Base-by-base conservation (phyloP, 805 yeast species). In the Jamesozyma lodderae region DNA sequence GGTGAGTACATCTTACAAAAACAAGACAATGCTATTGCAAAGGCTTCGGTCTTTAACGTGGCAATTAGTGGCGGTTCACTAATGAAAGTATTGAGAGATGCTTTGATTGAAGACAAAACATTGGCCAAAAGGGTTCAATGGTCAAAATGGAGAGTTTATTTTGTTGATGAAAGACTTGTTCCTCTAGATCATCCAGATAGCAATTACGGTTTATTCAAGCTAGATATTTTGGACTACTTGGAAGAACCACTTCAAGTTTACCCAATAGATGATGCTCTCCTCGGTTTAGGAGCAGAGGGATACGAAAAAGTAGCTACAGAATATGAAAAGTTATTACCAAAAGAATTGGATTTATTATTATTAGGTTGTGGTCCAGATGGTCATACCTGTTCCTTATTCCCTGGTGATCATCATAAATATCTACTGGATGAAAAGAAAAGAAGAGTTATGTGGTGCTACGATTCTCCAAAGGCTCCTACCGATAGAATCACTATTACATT, bases 311-410 rank as follows among this genome's bases (percentile, higher is more conserved):
- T 83, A 49, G 87, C 94, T 4, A 47, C 54, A 14, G 79, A 72
- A 33, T 87, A 87, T 59, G 79, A 73, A 46, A 43, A 66, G 1
- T 63, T 67, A 31, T 60, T 87, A 37, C 85, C 90, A 8, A 27
- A 42, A 5, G 43, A 43, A 4, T 52, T 74, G 23, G 95, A 87
- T 60, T 64, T 86, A 49, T 65, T 87, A 17, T 64, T 86, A 40
- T 69, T 87, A 45, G 96, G 96, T 17, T 82, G 92, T 59, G 96
- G 96, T 6, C 96, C 96, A 25, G 96, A 87, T 54, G 96, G 96
- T 27, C 96, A 87, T 60, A 87, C 95, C 4, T 84, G 95, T 64
- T 87, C 96, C 1, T 67, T 87, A 45, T 87, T 87, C 73, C 96
- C 96, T 10, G 87, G 81, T 27, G 52, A 44, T 14, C 35, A 32